Conservation (phyloP, 352 stramenopile genomes). For the Blastocystis sp. region DNA sequence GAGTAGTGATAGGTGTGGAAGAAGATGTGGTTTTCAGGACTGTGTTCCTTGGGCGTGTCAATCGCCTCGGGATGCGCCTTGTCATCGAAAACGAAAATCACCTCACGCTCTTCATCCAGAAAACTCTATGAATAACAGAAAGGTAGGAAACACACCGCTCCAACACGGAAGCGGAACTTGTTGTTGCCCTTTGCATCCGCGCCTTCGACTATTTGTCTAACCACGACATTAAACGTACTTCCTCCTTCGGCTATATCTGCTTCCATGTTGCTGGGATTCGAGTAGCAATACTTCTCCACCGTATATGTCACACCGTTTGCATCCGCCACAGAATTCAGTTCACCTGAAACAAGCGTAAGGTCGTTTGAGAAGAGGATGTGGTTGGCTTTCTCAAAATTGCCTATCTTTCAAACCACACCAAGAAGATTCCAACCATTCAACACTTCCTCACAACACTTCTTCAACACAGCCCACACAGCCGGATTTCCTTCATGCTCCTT, state of each 20-base stretch:
- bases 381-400: background rate
- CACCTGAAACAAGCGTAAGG: conserved; percentile 11
- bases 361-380: background rate
- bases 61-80: background rate
- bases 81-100: background rate
- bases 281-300: conserved; percentile 41
- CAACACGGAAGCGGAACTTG: conserved; percentile 41
- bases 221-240: background rate
- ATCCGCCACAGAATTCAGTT: background rate
- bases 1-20: conserved; percentile 39
- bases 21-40: conserved; percentile 32
- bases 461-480: background rate
- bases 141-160: conserved; percentile 13
- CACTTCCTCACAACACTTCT: background rate
- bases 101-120: background rate
- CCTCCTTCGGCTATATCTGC: background rate
- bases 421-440: background rate
- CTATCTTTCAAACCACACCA: background rate
- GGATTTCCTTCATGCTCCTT: background rate
- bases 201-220: background rate
- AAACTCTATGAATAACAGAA: conserved; percentile 9
- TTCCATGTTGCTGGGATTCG: background rate
- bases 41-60: conserved; percentile 1
- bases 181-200: background rate
- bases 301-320: background rate